A percentile compares a stretch with the other conserved stretches of the same genome.
Conservation (phyloP, 108 stramenopile genomes). For the Nannochloropsis salina region DNA sequence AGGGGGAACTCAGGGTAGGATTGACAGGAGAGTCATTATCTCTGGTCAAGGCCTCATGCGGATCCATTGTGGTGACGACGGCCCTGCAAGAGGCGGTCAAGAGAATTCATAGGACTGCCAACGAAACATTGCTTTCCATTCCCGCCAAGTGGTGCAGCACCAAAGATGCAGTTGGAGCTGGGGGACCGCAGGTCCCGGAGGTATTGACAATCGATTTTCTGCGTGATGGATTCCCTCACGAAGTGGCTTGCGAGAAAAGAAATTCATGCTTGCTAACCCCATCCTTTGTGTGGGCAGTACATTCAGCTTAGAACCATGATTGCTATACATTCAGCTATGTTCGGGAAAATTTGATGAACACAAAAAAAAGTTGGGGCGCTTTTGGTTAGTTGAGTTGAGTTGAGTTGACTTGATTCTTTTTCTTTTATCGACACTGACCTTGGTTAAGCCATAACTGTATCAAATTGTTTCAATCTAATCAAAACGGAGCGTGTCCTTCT, state of each 20-base stretch:
- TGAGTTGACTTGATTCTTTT: too few relatives aligned
- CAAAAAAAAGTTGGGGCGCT: too few relatives aligned
- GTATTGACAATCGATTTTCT: neutral
- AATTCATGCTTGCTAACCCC: neutral
- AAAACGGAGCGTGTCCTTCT: too few relatives aligned
- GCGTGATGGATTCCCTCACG: constrained; percentile 11
- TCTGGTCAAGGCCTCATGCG: constrained; percentile 4
- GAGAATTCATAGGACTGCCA: neutral
- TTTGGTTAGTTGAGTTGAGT: too few relatives aligned
- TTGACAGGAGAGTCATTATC: neutral
- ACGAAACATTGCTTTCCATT: constrained; percentile 12
- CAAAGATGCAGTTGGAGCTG: constrained; percentile 11
- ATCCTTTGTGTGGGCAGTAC: neutral
- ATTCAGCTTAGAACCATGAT: neutral
- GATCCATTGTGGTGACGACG: constrained; percentile 11
- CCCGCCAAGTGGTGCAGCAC: constrained; percentile 3
- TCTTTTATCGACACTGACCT: too few relatives aligned
- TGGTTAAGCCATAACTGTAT: too few relatives aligned
- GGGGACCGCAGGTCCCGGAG: neutral
- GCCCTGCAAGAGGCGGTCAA: neutral
- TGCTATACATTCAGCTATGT: too few relatives aligned
- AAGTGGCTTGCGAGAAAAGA: neutral
- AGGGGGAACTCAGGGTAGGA: neutral
- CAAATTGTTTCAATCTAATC: too few relatives aligned
- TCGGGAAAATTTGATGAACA: too few relatives aligned